A percentile compares a stretch with the other conserved stretches of the same genome.
phyloP scores from a whole-genome alignment of 2,329 filamentous ascomycete species.

The Fusarium zealandicum region DNA sequence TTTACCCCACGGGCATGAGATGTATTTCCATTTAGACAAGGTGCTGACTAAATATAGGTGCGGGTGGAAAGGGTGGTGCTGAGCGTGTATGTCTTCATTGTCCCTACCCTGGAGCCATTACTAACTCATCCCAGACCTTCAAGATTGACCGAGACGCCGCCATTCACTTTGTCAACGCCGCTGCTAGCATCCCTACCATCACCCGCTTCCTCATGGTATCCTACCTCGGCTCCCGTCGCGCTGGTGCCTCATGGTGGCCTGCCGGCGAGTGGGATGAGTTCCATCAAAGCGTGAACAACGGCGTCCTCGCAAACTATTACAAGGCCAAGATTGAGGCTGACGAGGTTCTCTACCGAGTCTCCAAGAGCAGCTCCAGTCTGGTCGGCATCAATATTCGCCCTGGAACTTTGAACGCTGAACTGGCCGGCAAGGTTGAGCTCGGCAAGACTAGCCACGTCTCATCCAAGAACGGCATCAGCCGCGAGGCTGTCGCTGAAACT shows the following conservation, averaged over 20 bases:
- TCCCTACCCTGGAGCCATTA: not conserved
- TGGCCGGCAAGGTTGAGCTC: slow-evolving; percentile 56
- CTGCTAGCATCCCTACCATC: slow-evolving; percentile 60
- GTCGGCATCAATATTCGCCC: slow-evolving; percentile 63
- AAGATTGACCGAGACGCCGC: slow-evolving; percentile 70
- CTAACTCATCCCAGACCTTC: slow-evolving; percentile 53
- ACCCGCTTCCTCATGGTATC: slow-evolving; percentile 71
- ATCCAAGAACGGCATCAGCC: slow-evolving; percentile 51
- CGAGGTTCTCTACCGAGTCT: slow-evolving; percentile 60
- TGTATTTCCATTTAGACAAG: not conserved
- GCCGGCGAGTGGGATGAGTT: slow-evolving; percentile 57
- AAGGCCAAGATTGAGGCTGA: slow-evolving; percentile 68
- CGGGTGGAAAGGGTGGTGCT: slow-evolving; percentile 65
- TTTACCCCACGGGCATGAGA: too few relatives aligned
- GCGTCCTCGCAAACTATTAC: slow-evolving; percentile 60
- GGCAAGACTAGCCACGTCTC: slow-evolving; percentile 52
- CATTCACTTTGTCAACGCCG: slow-evolving; percentile 66
- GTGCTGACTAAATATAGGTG: slow-evolving; percentile 49
- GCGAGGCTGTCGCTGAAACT: slow-evolving; percentile 67
- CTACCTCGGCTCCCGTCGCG: slow-evolving; percentile 62
- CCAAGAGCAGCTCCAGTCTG: slow-evolving; percentile 51
- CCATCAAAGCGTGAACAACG: slow-evolving; percentile 50
- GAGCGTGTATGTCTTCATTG: slow-evolving; percentile 49
- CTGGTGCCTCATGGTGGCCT: slow-evolving; percentile 63
- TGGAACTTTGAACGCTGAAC: slow-evolving; percentile 56